Evolutionary conservation across 495 filamentous ascomycete genomes (phyloP), one percentile per base, ranked within the genome.

Genomic region (Rhizodiscina lignyota): DNA sequence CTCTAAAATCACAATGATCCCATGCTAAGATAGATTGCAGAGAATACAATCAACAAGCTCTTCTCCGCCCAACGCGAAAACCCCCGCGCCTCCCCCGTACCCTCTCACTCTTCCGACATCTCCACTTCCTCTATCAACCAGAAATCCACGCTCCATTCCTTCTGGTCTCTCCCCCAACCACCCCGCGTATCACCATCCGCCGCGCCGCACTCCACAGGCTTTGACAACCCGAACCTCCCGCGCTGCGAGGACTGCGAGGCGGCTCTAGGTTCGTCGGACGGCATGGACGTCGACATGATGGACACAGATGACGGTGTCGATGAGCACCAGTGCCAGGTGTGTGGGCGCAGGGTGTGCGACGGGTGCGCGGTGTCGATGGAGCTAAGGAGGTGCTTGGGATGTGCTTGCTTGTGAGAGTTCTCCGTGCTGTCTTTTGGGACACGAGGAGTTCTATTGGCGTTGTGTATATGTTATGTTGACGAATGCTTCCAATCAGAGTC

Each of bases 241-340:
- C 37, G 38, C 4, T 58, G 54, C 36, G 50, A 55, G 22, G 54
- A 58, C 31, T 58, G 54, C 47, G 54, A 58, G 17, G 23, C 27
- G 16, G n/a, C 13, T 31, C 34, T 19, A 22, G n/a, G 35, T 39
- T 18, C 34, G 35, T 5, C 38, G 35, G 6, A 44, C 43, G 32
- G 32, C 18, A 54, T 35, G 32, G 31, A 31, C 21, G 30, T 36
- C 1, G 51, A 58, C 32, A 38, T 41, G 16, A 45, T 50, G 41
- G 40, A 45, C 19, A 44, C 44, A 28, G 35, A 41, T 13, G 31
- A 26, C 4, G 36, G 22, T 19, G 15, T 13, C 3, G 19, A 12
- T 21, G 8, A 37, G 36, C 18, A 39, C 16, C 39, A 26, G 15
- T 49, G 45, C 20, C 13, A 16, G 11, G 42, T 34, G 5, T 49